Base-by-base conservation (phyloP, 164 flowering plant genomes). In the Paratinospora sagittata region DNA sequence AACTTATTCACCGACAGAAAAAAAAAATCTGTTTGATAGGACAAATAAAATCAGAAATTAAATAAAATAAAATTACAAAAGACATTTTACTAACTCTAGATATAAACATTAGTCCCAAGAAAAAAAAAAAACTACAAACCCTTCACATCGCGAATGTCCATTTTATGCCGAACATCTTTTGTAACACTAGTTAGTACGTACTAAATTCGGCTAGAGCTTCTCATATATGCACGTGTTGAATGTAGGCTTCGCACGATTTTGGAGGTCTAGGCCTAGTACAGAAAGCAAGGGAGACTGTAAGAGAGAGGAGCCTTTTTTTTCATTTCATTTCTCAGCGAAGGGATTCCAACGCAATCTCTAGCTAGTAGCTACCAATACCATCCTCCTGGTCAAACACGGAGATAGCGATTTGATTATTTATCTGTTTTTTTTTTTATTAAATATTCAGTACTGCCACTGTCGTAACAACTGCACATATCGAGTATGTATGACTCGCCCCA, bases 311-410 rank as follows among this genome's bases (percentile, higher is more conserved):
- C 34, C 17, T 4, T 55, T 55, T 13, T 47, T n/a, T 34, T 70
- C 55, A 61, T n/a, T 27, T 72, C 65, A 67, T 67, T 62, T 67
- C 64, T 21, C 66, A 66, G 43, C 69, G 27, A 69, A 74, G 77
- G 81, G 77, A 75, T 81, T 76, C 77, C 43, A 70, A 81, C 77
- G 83, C 78, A 47, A 73, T 58, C 73, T 41, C 72, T 30, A 21
- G 21, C 47, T 11, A 49, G 8, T 10, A 14, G 49, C 26, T 14
- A 3, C n/a, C n/a, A 26, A n/a, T 33, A 19, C 43, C 47, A 6
- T 36, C 21, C 16, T 39, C 67, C 75, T 68, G 77, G 79, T 79
- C 82, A 79, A 79, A 71, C 75, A 79, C 79, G 77, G 79, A 68
- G 74, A 72, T 64, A 30, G 55, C 27, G 23, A 69, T 24, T 60